Conservation (phyloP, 1,284 basidiomycete species). For the Ustilago sp. region DNA sequence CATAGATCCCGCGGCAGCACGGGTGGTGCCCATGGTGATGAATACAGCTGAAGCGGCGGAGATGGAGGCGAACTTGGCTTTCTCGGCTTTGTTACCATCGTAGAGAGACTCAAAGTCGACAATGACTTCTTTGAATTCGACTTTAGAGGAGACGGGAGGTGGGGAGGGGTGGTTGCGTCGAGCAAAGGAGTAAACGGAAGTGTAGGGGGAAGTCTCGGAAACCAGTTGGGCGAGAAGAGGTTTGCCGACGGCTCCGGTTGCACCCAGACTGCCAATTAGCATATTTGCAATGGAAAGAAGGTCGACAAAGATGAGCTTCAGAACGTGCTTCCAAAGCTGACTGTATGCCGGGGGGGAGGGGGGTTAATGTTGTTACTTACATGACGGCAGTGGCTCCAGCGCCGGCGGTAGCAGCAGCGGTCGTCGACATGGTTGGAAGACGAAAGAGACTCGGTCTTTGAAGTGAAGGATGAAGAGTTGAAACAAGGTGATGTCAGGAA, state of each 20-base stretch:
- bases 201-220: conserved; percentile 16
- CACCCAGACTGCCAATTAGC: conserved; percentile 30
- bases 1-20: conserved; percentile 74
- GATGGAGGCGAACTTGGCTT: conserved; percentile 32
- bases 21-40: conserved; percentile 57
- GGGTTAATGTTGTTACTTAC: conserved; percentile 18
- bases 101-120: conserved; percentile 55
- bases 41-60: conserved; percentile 24
- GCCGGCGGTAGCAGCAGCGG: conserved; percentile 12
- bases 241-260: conserved; percentile 59
- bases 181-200: conserved; percentile 77
- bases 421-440: conserved; percentile 12
- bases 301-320: too few relatives aligned
- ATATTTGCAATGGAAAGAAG: neutral
- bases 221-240: conserved; percentile 48
- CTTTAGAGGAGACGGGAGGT: conserved; percentile 67
- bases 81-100: conserved; percentile 18
- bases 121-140: conserved; percentile 55
- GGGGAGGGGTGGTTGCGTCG: conserved; percentile 72
- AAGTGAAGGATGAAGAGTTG: neutral
- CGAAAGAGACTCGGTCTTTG: neutral
- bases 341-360: neutral
- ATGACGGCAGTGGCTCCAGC: conserved; percentile 29
- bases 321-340: too few relatives aligned
- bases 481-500: neutral